phyloP scores from a whole-genome alignment of 805 yeast species.

The Sungouiella thailandica region DNA sequence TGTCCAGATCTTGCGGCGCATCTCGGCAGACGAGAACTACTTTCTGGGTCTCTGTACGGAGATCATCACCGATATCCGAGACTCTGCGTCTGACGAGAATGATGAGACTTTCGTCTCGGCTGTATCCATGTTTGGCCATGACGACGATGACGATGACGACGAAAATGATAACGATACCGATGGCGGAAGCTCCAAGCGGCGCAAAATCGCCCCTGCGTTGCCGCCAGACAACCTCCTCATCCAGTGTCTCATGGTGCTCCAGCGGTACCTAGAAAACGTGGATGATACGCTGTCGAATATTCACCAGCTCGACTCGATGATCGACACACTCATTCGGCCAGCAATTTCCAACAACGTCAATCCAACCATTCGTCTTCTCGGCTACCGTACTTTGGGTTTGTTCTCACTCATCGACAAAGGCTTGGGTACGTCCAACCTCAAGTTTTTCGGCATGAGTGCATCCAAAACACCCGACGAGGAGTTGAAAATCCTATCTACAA shows the following conservation, averaged over 20 bases:
- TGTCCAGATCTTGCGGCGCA: conserved; percentile 59
- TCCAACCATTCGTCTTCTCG: conserved; percentile 52
- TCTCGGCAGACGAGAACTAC: conserved; percentile 77
- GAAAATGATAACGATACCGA: conserved; percentile 16
- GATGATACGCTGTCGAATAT: conserved; percentile 62
- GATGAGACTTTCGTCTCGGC: conserved; percentile 25
- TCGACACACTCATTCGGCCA: conserved; percentile 74
- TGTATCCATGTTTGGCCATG: conserved; percentile 17
- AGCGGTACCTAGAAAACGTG: conserved; percentile 62
- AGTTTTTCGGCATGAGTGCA: conserved; percentile 64
- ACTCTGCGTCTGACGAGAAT: conserved; percentile 46
- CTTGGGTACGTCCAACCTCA: conserved; percentile 60
- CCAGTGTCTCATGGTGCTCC: conserved; percentile 65
- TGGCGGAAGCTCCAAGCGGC: conserved; percentile 19
- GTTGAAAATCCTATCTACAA: conserved; percentile 57
- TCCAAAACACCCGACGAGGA: conserved; percentile 58
- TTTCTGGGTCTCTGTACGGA: conserved; percentile 83
- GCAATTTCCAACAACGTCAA: conserved; percentile 52
- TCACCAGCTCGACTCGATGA: conserved; percentile 59
- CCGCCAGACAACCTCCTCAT: conserved; percentile 45
- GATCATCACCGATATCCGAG: conserved; percentile 79
- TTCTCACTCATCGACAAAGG: conserved; percentile 65
- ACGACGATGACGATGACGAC: conserved; percentile 16
- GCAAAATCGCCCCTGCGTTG: conserved; percentile 34
- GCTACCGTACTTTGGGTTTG: conserved; percentile 72